A percentile compares a stretch with the other conserved stretches of the same genome.
Conservation (phyloP, 2,329 filamentous ascomycete species). For the Ophiocordyceps camponoti-leonardi region DNA sequence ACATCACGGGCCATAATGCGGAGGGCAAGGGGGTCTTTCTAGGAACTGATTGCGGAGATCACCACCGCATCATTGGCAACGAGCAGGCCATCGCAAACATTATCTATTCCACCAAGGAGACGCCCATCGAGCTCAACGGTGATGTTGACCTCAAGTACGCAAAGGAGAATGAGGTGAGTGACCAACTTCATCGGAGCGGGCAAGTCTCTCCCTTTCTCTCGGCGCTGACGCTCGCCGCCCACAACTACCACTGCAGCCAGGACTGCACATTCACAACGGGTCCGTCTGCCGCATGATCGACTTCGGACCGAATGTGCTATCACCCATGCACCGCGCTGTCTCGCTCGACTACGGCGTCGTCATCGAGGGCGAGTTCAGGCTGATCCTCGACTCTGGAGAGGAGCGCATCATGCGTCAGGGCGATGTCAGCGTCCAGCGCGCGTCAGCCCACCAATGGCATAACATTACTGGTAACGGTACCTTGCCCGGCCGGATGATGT, state of each 20-base stretch:
- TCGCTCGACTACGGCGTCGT: slow-evolving; percentile 38
- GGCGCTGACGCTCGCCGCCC: too few species aligned
- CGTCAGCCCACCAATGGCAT: slow-evolving; percentile 36
- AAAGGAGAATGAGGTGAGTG: slow-evolving; percentile 3
- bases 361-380: slow-evolving; percentile 34
- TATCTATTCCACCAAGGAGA: slow-evolving; percentile 10
- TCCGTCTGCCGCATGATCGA: slow-evolving; percentile 30
- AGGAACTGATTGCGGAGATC: slow-evolving; percentile 10
- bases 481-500: slow-evolving; percentile 26
- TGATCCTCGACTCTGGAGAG: slow-evolving; percentile 34
- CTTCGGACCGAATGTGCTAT: slow-evolving; percentile 19
- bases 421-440: slow-evolving; percentile 38
- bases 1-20: slow-evolving; percentile 5
- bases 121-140: slow-evolving; percentile 8
- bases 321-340: slow-evolving; percentile 26
- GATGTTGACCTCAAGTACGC: slow-evolving; percentile 7
- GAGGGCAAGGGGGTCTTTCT: slow-evolving; percentile 10
- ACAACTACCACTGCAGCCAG: slow-evolving; percentile 1
- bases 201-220: too few species aligned
- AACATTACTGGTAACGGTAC: slow-evolving; percentile 21
- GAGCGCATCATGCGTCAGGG: slow-evolving; percentile 26
- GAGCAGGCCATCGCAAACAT: slow-evolving; percentile 11
- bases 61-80: slow-evolving; percentile 9
- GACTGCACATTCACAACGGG: slow-evolving; percentile 15
- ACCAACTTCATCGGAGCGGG: too few species aligned